Percentiles rank a stretch among this genome's conserved stretches.
Conservation (phyloP, 495 filamentous ascomycete species). For the Aspergillus campestris region DNA sequence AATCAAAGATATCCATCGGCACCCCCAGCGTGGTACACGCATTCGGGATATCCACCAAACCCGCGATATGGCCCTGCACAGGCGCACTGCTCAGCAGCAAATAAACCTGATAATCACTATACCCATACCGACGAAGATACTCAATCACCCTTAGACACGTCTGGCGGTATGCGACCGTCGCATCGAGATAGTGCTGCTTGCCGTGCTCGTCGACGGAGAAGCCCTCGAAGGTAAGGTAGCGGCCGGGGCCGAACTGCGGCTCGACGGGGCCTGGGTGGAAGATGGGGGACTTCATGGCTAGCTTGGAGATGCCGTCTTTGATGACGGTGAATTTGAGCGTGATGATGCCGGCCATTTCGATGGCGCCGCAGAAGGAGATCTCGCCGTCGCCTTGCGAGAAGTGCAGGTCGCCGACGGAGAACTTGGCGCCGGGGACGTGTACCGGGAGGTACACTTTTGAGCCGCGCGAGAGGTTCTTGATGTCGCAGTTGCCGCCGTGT, state of each 20-base stretch:
- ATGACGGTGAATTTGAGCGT: constrained; percentile 87
- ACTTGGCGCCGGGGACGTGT: constrained; percentile 79
- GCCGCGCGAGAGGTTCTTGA: constrained; percentile 82
- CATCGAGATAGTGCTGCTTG: constrained; percentile 90
- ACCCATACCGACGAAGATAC: constrained; percentile 77
- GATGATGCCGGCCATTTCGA: constrained; percentile 93
- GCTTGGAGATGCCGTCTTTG: constrained; percentile 67
- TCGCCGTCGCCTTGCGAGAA: constrained; percentile 90
- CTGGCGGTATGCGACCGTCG: constrained; percentile 86
- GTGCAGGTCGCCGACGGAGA: constrained; percentile 86
- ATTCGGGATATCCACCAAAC: constrained; percentile 80
- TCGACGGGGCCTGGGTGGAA: constrained; percentile 89
- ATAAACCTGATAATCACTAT: constrained; percentile 78
- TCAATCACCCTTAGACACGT: constrained; percentile 76
- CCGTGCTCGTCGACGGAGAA: constrained; percentile 89
- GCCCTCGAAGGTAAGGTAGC: constrained; percentile 88
- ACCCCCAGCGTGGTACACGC: constrained; percentile 86
- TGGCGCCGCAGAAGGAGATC: constrained; percentile 92
- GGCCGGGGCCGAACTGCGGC: constrained; percentile 78
- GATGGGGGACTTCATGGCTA: constrained; percentile 80
- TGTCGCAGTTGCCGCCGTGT: constrained; percentile 67
- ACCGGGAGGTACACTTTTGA: constrained; percentile 87
- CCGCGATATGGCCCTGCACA: constrained; percentile 88
- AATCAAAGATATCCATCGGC: constrained; percentile 94
- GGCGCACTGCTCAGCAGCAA: constrained; percentile 83